A percentile compares a stretch with the other conserved stretches of the same genome.
phyloP scores from a whole-genome alignment of 345 rosid species.

The Microcos paniculata region DNA sequence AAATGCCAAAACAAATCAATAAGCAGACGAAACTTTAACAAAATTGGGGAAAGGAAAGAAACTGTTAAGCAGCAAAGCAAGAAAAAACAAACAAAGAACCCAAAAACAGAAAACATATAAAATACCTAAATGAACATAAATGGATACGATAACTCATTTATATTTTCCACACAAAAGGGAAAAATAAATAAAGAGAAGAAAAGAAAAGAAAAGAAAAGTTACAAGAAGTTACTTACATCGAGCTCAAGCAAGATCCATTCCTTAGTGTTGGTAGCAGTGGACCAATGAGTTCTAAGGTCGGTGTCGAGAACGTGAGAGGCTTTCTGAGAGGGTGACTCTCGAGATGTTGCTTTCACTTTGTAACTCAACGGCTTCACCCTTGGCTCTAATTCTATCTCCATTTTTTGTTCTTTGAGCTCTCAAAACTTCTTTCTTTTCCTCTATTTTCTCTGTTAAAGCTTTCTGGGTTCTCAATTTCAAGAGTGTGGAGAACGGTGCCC shows the following conservation, averaged over 20 bases:
- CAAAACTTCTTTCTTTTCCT: neutral
- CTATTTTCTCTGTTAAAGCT: neutral
- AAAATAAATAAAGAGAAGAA: no score
- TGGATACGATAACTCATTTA: neutral
- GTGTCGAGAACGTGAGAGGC: conserved; percentile 71
- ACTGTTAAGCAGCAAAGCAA: neutral
- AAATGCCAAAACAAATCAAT: neutral
- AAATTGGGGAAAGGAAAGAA: neutral
- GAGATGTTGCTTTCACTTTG: conserved; percentile 74
- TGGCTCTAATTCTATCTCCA: conserved; percentile 80
- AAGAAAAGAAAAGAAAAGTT: conserved; percentile 7
- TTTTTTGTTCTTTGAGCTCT: conserved; percentile 17
- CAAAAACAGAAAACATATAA: neutral
- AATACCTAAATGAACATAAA: neutral
- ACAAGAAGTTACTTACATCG: conserved; percentile 37
- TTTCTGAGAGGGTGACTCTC: conserved; percentile 77
- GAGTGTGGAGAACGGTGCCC: neutral
- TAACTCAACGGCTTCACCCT: conserved; percentile 62
- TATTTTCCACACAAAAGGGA: neutral
- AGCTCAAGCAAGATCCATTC: conserved; percentile 91
- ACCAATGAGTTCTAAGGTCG: conserved; percentile 89
- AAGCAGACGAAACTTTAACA: neutral
- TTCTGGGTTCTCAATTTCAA: conserved; percentile 12
- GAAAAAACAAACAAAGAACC: neutral
- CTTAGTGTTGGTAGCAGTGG: conserved; percentile 79